phyloP scores from a whole-genome alignment of 441 rosid species.

The Eruca vesicaria region DNA sequence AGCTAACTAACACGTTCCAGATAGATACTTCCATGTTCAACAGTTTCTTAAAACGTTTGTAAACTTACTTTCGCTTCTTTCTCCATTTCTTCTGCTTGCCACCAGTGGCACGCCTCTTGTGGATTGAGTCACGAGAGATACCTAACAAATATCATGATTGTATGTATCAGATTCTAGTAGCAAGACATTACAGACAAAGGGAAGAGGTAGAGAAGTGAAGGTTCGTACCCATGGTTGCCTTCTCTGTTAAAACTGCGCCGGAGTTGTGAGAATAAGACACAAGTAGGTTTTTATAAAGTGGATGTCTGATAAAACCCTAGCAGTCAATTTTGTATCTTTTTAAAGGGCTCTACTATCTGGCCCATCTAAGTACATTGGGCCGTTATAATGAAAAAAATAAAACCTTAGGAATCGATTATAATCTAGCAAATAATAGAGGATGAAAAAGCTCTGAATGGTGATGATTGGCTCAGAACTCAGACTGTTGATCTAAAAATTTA shows the following conservation, averaged over 20 bases:
- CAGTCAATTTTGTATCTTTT: too few relatives aligned
- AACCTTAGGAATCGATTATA: not conserved
- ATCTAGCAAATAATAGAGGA: not conserved
- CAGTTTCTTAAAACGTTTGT: not conserved
- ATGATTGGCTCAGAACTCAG: too few relatives aligned
- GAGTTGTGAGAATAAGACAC: not conserved
- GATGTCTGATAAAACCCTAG: not conserved
- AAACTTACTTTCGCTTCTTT: conserved; percentile 39
- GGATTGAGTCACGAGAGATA: conserved; percentile 39
- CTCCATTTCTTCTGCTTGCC: conserved; percentile 33
- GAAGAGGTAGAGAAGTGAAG: not conserved
- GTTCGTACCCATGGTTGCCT: conserved; percentile 32
- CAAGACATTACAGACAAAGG: not conserved
- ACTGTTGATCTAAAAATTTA: too few relatives aligned
- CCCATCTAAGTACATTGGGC: not conserved
- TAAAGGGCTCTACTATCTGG: too few relatives aligned
- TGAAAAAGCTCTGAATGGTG: too few relatives aligned
- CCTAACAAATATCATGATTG: conserved; percentile 19
- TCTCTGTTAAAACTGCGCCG: not conserved
- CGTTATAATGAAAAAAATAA: not conserved
- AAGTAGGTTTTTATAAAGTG: not conserved
- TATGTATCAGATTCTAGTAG: not conserved
- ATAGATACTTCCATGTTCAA: not conserved
- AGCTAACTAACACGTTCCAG: not conserved
- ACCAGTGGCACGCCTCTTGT: conserved; percentile 34